These are phyloP conservation scores for Nadsonia fulvescens DNA, from an alignment of 805 yeast species.

Conservation along the genomic window DNA sequence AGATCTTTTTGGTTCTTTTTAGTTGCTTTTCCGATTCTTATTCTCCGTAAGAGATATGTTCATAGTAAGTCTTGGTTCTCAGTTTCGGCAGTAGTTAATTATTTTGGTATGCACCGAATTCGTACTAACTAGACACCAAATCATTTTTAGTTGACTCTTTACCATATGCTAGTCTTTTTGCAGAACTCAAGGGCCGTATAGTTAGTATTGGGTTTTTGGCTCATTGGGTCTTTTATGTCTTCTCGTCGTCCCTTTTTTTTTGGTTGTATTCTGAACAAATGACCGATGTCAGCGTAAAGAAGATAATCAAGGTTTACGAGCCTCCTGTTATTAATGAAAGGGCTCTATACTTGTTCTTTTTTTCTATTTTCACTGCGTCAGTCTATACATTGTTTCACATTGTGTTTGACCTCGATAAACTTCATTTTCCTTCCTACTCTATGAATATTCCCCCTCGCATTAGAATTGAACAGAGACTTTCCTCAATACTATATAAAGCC, in stretches of 20 bases:
- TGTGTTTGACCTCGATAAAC: conserved; percentile 4
- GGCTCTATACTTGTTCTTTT: conserved; percentile 2
- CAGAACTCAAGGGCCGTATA: conserved; percentile 3
- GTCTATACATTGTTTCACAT: conserved; percentile 2
- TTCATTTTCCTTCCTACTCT: conserved; percentile 1
- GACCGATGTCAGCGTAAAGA: conserved; percentile 2
- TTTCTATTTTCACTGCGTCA: conserved; percentile 4
- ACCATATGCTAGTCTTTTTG: conserved; percentile 3
- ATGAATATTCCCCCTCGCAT: conserved; percentile 3
- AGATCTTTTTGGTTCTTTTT: conserved; percentile 3
- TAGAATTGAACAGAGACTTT: conserved; percentile 1
- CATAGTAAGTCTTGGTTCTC: conserved; percentile 5
- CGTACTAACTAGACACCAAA: no score
- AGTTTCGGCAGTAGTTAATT: conserved; percentile 1
- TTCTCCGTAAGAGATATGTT: conserved; percentile 8
- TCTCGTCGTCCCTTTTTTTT: conserved; percentile 3
- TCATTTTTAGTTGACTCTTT: conserved; percentile 4
- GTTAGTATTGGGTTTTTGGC: conserved; percentile 3
- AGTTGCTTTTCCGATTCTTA: conserved; percentile 5
- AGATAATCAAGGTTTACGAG: conserved; percentile 1
- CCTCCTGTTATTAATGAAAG: conserved; percentile 5
- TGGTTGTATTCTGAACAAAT: conserved; percentile 3
- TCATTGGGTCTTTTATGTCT: conserved; percentile 1
- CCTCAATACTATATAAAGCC: neutral
- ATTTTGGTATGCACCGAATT: no score